Percentiles rank a stretch among this genome's conserved stretches.
Evolutionary conservation across 2,329 filamentous ascomycete species (phyloP).

Genomic region (Aureobasidium sp.): DNA sequence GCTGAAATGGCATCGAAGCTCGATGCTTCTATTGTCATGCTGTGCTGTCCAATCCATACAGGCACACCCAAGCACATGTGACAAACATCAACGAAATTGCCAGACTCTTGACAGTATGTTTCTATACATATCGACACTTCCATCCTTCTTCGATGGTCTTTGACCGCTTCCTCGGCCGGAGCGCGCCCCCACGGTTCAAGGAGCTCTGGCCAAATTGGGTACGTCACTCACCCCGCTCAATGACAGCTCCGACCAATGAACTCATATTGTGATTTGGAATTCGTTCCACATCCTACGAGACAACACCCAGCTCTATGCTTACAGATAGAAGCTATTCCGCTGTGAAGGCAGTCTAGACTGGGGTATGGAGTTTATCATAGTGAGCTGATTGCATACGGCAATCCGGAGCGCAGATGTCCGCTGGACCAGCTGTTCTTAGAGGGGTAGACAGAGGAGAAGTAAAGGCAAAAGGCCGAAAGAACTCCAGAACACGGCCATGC

Average conservation of each 20-base stretch:
- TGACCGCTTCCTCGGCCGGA: background rate
- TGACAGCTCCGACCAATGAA: background rate
- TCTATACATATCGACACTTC: no score
- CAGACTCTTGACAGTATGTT: no score
- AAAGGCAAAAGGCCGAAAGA: background rate
- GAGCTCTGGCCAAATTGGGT: background rate
- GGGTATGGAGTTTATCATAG: background rate
- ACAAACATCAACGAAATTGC: background rate
- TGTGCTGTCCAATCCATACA: background rate
- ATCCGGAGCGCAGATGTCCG: background rate
- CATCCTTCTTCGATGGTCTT: background rate
- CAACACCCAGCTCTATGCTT: background rate
- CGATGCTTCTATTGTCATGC: background rate
- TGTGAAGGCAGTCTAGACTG: background rate
- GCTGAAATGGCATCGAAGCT: background rate
- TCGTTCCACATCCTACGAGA: background rate
- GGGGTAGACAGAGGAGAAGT: background rate
- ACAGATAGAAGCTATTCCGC: background rate
- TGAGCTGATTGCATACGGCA: background rate
- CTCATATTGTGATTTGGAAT: conserved; percentile 1
- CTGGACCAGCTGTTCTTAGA: background rate
- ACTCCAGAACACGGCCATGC: background rate
- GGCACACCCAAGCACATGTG: background rate
- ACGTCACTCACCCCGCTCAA: conserved; percentile 7
- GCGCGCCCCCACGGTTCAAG: background rate